Evolutionary conservation across 2,329 filamentous ascomycete genomes (phyloP), one percentile per base, ranked within the genome.

Genomic region (Elsinoe arachidis): DNA sequence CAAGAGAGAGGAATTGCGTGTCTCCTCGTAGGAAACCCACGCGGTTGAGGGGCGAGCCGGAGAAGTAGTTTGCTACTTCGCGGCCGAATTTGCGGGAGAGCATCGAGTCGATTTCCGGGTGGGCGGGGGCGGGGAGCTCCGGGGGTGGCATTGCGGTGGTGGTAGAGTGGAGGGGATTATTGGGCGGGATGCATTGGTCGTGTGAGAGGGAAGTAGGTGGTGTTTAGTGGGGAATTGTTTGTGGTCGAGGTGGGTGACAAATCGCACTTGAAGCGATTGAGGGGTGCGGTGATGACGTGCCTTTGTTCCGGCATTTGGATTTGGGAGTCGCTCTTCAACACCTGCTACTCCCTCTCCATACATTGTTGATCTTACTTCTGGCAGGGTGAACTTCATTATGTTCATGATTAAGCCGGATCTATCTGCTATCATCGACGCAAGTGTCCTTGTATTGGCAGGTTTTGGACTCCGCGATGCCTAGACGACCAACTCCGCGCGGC

Each of bases 41-140:
- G 46, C 88, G 84, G 74, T 93, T 92, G 58, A 92, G 73, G 5
- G 85, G 86, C 56, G 82, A 86, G 63, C 88, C 78, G 52, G 87
- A 83, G 73, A 91, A 93, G 80, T 93, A 93, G 73, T 92, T 93
- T 68, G 85, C 80, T 61, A 88, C 78, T 72, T 92, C 88, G 63
- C 81, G 84, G 71, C 88, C 88, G 72, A 90, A 92, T 68, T 85
- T 88, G 59, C 82, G 78, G 64, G 84, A 82, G 66, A 93, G 77
- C 83, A 90, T 89, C 37, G 81, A 83, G 68, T 85, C 82, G 64
- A 80, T 72, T 61, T 79, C 74, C 58, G 77, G 71, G 69, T 84
- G 80, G 37, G 80, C 79, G 54, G 82, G 81, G 62, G 77, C 74
- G 26, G 82, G 82, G 55, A 84, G 75, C 56, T 74, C 72, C 47